Evolutionary conservation across 805 yeast species (phyloP).

Genomic region (Starmerella gropengiesseri): DNA sequence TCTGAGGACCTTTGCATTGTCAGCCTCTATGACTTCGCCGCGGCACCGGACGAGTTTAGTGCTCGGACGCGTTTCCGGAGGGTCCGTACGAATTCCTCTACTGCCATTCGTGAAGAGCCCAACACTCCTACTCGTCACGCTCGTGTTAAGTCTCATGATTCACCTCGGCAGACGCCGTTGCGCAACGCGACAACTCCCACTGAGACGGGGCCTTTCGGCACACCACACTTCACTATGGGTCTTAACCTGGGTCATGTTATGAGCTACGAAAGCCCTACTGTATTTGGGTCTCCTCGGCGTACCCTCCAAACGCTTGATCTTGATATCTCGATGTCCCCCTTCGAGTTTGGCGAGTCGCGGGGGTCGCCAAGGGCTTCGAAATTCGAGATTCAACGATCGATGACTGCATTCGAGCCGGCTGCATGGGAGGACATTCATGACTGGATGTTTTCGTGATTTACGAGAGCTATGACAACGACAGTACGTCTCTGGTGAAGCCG

Average conservation of each 20-base stretch:
- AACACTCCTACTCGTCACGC: constrained; percentile 7
- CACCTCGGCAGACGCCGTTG: not conserved
- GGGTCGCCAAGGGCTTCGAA: constrained; percentile 18
- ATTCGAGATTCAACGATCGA: constrained; percentile 20
- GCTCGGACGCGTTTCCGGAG: constrained; percentile 31
- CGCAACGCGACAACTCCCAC: not conserved
- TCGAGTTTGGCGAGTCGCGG: constrained; percentile 15
- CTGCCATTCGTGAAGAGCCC: constrained; percentile 2
- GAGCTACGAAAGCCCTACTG: constrained; percentile 16
- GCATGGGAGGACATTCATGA: constrained; percentile 24
- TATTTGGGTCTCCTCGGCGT: constrained; percentile 17
- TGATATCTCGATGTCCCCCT: constrained; percentile 14
- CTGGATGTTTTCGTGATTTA: constrained; percentile 17
- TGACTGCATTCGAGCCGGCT: constrained; percentile 23
- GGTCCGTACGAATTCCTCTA: constrained; percentile 11
- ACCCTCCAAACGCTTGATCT: constrained; percentile 1
- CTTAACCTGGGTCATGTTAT: constrained; percentile 8
- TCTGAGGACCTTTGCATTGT: constrained; percentile 26
- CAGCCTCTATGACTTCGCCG: constrained; percentile 30
- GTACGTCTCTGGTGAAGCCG: no score
- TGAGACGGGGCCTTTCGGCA: not conserved
- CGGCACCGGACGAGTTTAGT: constrained; percentile 29
- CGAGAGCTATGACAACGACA: no score
- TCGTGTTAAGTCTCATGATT: not conserved
- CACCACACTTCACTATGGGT: not conserved